Percentiles rank a stretch among this genome's conserved stretches.
phyloP scores from a whole-genome alignment of 208 protist genomes.

The Leishmania major region DNA sequence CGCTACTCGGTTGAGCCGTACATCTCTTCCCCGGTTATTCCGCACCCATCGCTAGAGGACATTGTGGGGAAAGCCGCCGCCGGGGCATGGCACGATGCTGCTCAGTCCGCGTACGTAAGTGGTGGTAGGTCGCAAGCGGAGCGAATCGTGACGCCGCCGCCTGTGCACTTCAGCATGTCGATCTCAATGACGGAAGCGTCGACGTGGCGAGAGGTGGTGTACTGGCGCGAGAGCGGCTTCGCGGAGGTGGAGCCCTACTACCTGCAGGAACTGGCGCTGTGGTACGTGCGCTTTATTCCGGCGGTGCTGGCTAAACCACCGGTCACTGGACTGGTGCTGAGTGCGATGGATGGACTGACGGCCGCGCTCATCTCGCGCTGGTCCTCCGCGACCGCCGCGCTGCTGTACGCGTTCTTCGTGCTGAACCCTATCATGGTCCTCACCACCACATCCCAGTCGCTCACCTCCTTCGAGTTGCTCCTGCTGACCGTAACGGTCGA shows the following conservation, averaged over 20 bases:
- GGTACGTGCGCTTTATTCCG: conserved; percentile 72
- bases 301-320: conserved; percentile 28
- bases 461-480: conserved; percentile 60
- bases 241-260: conserved; percentile 35
- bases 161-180: conserved; percentile 37
- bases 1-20: conserved; percentile 26
- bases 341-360: conserved; percentile 64
- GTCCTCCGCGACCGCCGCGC: conserved; percentile 37
- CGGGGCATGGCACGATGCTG: neutral
- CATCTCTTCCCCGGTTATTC: conserved; percentile 19
- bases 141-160: conserved; percentile 22
- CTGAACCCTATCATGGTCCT: conserved; percentile 65
- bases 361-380: conserved; percentile 53
- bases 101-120: conserved; percentile 20
- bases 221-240: conserved; percentile 51
- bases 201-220: conserved; percentile 70
- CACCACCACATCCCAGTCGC: conserved; percentile 50
- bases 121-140: conserved; percentile 7
- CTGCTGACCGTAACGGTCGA: conserved; percentile 47
- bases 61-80: conserved; percentile 11
- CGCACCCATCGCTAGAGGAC: conserved; percentile 18
- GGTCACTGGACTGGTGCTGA: conserved; percentile 45
- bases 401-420: conserved; percentile 70
- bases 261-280: conserved; percentile 48
- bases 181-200: conserved; percentile 39